Conservation (phyloP, 805 yeast species). For the Ogataea glucozyma region DNA sequence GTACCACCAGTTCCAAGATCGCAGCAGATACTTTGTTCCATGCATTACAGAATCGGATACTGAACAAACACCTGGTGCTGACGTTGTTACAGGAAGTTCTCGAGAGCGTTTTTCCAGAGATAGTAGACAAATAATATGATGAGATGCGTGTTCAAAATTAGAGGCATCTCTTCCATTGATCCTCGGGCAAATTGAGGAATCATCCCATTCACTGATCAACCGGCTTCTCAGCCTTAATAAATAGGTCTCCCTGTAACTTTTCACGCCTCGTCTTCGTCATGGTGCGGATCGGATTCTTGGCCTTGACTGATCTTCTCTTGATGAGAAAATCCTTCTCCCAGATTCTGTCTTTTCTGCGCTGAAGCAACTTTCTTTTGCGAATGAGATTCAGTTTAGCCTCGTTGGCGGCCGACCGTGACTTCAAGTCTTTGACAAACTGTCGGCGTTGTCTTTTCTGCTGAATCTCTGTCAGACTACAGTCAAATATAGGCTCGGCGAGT, state of each 20-base stretch:
- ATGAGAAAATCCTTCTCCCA: conserved; percentile 14
- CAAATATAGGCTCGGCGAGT: conserved; percentile 15
- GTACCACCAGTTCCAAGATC: conserved; percentile 57
- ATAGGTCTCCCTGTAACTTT: neutral
- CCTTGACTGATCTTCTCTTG: conserved; percentile 6
- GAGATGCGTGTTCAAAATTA: too few relatives aligned
- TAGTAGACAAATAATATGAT: conserved; percentile 13
- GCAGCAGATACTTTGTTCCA: conserved; percentile 64
- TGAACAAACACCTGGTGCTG: conserved; percentile 65
- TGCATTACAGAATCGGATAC: conserved; percentile 69
- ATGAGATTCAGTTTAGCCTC: conserved; percentile 9
- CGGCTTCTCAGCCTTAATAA: neutral
- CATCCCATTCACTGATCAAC: too few relatives aligned
- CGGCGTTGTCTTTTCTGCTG: conserved; percentile 8
- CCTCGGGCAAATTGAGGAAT: too few relatives aligned
- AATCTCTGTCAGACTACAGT: conserved; percentile 9
- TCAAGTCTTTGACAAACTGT: neutral
- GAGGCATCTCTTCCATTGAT: too few relatives aligned
- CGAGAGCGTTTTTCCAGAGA: conserved; percentile 45
- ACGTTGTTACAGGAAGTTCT: conserved; percentile 59
- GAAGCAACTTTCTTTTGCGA: conserved; percentile 8
- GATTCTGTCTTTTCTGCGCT: conserved; percentile 5
- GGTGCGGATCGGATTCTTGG: conserved; percentile 5
- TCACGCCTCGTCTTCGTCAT: conserved; percentile 11
- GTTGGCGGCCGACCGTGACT: neutral